Base-by-base conservation (phyloP, 768 basidiomycete genomes). In the Collybiopsis confluens region DNA sequence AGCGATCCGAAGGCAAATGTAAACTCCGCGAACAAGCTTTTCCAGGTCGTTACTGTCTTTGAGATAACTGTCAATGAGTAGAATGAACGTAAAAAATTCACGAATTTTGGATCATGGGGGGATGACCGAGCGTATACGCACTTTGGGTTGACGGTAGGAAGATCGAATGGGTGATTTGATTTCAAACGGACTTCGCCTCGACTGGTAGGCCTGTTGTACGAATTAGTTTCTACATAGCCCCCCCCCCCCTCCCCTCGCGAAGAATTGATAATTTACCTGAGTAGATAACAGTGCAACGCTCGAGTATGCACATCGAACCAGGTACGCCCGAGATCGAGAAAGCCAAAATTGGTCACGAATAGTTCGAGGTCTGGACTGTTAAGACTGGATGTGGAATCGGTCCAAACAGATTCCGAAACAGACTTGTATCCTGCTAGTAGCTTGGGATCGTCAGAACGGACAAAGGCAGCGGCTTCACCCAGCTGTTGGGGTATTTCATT, bases 391-490 rank as follows among this genome's bases (percentile, higher is more conserved):
- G 75, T 75, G 33, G 63, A 69, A 49, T 76, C 73, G 58, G 65
- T 44, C 36, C 77, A 41, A 10, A 59, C 5, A 18, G 20, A n/a
- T 23, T 6, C 21, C 10, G 33, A 33, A 6, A 65, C 67, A 45
- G 61, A 69, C 33, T 69, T 59, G 4, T 51, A 56, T n/a, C 64
- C 59, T 0, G 77, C 72, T 64, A 83, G 80, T 4, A 82, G 64
- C 1, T 53, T 57, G 0, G 74, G 71, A 55, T 84, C 76, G 37
- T 72, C 72, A 1, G 76, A 71, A 16, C 82, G 76, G 23, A 79
- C 58, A 59, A 85, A 84, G 0, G 79, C 82, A 21, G 75, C 80
- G 13, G 76, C 68, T 62, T 83, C 82, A 7, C 68, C 73, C 36
- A 68, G 67, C 73, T 77, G 33, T 18, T 35, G 50, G 18, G 7